Evolutionary conservation across 768 basidiomycete genomes (phyloP), one percentile per base, ranked within the genome.

Genomic region (Gloeopeniophorella convolvens): DNA sequence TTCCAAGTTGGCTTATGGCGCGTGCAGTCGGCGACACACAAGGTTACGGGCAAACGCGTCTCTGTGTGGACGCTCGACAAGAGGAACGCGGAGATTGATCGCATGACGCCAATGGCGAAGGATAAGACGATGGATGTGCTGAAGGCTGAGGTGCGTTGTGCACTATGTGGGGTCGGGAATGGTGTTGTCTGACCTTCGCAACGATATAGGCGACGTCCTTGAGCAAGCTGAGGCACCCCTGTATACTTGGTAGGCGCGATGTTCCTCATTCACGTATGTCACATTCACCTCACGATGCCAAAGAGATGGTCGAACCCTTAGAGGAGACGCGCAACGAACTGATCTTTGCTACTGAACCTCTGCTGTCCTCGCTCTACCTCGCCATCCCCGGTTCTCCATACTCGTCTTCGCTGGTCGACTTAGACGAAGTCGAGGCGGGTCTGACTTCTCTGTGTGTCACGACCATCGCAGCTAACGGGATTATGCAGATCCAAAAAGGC

Each of bases 251-350:
- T 89, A 61, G 48, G 70, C 54, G 23, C 26, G 31, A 51, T 53
- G 58, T 55, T 40, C 13, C 11, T 24, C 30, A 15, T 33, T n/a
- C 2, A 36, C 24, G 16, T 20, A 44, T 16, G 32, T 60, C 39
- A 51, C 52, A 48, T 52, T 31, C 33, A 34, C 48, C 48, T 57
- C 39, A 48, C 50, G 50, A 50, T 21, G 5, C 20, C 37, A 46
- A 66, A 91, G 95, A 98, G 71, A 89, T 97, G 84, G 93, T 95
- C 24, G 96, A 99, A 68, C 95, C 96, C 21, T 70, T 96, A 39
- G 93, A 97, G 63, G 95, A 99, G 67, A 87, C 93, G 0, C 74
- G 95, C 48, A 85, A 72, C 31, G 89, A 95, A 59, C 72, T 98
- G 33, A 81, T 85, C 33, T 98, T 97, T 62, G 95, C 94, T 7